A percentile compares a stretch with the other conserved stretches of the same genome.
Evolutionary conservation across 2,329 filamentous ascomycete species (phyloP).

Genomic region (Colletotrichum neosansevieriae): DNA sequence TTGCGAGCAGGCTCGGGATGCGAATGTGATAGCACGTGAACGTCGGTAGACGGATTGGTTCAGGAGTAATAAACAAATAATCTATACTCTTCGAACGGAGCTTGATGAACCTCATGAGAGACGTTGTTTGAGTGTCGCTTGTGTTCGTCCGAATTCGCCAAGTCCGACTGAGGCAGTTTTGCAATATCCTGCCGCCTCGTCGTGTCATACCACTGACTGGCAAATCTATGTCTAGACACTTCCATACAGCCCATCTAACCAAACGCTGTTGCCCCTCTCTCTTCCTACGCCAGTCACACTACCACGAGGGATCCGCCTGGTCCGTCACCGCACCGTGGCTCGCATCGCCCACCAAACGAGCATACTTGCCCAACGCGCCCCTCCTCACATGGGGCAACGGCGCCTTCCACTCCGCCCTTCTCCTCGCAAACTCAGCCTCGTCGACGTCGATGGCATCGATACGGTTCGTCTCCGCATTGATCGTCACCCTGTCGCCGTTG

Average conservation of each 20-base stretch:
- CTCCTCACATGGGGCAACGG: slow-evolving; percentile 81
- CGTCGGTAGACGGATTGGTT: too few species aligned
- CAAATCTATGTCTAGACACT: not conserved
- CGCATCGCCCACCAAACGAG: slow-evolving; percentile 87
- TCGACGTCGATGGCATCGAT: slow-evolving; percentile 74
- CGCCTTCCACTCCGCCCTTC: slow-evolving; percentile 76
- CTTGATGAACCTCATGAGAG: too few species aligned
- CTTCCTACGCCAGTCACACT: not conserved
- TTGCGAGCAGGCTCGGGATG: too few species aligned
- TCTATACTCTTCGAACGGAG: too few species aligned
- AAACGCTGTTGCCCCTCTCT: not conserved
- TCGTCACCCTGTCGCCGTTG: slow-evolving; percentile 86
- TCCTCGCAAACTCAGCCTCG: slow-evolving; percentile 75
- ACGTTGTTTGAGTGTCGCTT: too few species aligned
- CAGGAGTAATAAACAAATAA: too few species aligned
- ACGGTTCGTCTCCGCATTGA: slow-evolving; percentile 84
- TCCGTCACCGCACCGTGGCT: slow-evolving; percentile 93
- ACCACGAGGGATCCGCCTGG: slow-evolving; percentile 48
- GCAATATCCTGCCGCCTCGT: too few species aligned
- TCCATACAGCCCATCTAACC: not conserved
- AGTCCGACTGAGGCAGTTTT: too few species aligned
- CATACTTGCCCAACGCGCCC: slow-evolving; percentile 92
- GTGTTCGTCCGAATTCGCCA: too few species aligned
- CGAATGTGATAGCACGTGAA: too few species aligned
- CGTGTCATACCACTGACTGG: too few species aligned